These are phyloP conservation scores for Trichoderma koningii DNA, from an alignment of 2,329 filamentous ascomycete species.

Conservation along the genomic window DNA sequence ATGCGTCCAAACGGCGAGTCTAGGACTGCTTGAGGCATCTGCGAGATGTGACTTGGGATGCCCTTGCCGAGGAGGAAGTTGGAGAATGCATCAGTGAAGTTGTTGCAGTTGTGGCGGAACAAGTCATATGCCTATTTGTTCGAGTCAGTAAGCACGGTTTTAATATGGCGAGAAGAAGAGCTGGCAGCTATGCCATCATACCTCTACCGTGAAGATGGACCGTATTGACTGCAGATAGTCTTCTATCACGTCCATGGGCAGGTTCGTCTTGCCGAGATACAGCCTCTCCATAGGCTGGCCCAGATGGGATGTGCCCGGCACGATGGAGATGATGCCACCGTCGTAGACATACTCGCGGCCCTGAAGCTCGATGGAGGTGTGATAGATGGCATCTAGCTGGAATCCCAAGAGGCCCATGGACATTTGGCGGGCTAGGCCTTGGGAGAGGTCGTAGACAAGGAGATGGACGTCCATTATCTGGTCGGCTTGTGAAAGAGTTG, in stretches of 20 bases:
- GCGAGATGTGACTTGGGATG: constrained; percentile 84
- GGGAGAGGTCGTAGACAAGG: constrained; percentile 77
- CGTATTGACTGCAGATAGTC: constrained; percentile 87
- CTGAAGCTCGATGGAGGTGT: constrained; percentile 84
- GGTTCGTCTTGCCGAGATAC: constrained; percentile 71
- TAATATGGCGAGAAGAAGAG: too few relatives aligned
- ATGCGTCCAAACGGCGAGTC: constrained; percentile 86
- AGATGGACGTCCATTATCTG: constrained; percentile 73
- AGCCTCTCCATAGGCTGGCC: constrained; percentile 78
- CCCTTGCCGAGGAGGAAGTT: constrained; percentile 87
- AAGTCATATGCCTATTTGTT: constrained; percentile 74
- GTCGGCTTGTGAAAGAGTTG: not conserved
- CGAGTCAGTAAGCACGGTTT: not conserved
- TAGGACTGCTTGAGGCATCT: constrained; percentile 81
- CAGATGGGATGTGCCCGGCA: constrained; percentile 81
- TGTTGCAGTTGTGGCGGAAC: constrained; percentile 94
- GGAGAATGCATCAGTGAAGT: constrained; percentile 90
- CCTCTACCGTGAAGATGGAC: constrained; percentile 78
- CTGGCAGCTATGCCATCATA: constrained; percentile 38
- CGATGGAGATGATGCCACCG: constrained; percentile 78
- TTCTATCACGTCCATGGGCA: constrained; percentile 78
- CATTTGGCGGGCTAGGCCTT: constrained; percentile 58
- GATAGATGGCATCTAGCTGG: constrained; percentile 87
- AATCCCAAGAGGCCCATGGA: constrained; percentile 56
- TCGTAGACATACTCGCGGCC: constrained; percentile 92